These are phyloP conservation scores for Elsinoe australis DNA, from an alignment of 2,329 filamentous ascomycete species.

Conservation along the genomic window DNA sequence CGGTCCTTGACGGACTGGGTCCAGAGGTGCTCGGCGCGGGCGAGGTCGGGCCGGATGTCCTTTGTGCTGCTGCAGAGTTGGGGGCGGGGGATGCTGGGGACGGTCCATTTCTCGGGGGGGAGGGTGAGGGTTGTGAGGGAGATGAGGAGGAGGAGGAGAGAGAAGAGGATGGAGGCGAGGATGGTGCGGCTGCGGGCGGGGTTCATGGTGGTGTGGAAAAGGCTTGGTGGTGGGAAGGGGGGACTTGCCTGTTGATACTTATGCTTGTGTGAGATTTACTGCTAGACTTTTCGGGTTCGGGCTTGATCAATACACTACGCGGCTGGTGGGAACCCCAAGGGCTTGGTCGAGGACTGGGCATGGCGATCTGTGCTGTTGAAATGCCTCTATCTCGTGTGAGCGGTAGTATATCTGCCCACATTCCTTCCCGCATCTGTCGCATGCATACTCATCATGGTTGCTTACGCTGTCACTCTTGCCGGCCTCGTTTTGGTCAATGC, in stretches of 20 bases:
- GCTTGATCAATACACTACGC: background rate
- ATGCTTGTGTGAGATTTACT: too few relatives aligned
- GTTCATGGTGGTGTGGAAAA: background rate
- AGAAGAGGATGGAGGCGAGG: slow-evolving; percentile 7
- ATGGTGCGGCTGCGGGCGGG: slow-evolving; percentile 5
- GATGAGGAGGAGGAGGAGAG: slow-evolving; percentile 1
- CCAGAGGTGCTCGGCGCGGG: slow-evolving; percentile 6
- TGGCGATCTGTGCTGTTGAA: slow-evolving; percentile 1
- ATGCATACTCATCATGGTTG: slow-evolving; percentile 20
- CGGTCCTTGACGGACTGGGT: background rate
- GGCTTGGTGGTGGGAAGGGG: background rate
- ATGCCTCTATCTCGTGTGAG: background rate
- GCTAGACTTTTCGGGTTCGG: too few relatives aligned
- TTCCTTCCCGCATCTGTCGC: too few relatives aligned
- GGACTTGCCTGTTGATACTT: background rate
- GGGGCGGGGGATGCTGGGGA: background rate
- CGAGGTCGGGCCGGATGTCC: background rate
- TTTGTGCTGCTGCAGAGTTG: background rate
- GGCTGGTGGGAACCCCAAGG: background rate
- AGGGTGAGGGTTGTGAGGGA: background rate
- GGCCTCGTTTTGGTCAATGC: slow-evolving; percentile 22
- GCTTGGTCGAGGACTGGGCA: slow-evolving; percentile 4
- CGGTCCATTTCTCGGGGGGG: too few relatives aligned
- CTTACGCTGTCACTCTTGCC: slow-evolving; percentile 24
- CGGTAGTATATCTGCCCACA: too few relatives aligned